These are phyloP conservation scores for Bacterosira constricta DNA, from an alignment of 108 stramenopile species.

Conservation along the genomic window DNA sequence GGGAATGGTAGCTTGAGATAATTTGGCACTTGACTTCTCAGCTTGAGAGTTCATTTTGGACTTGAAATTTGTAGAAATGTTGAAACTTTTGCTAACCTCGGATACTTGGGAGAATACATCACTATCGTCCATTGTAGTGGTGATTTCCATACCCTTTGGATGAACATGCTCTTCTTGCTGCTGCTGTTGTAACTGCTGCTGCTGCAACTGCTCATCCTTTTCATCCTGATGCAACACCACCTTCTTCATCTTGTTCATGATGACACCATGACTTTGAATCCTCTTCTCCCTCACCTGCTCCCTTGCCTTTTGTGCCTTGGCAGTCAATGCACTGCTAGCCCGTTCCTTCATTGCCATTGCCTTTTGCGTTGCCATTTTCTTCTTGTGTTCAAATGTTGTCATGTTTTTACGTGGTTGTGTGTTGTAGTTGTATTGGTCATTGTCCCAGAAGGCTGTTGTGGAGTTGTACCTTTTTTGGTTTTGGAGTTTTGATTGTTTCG, in stretches of 20 bases:
- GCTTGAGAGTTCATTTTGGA: too few species aligned
- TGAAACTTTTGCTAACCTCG: background rate
- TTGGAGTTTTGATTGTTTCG: too few species aligned
- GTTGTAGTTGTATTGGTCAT: background rate
- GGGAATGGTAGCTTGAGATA: too few species aligned
- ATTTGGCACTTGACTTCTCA: too few species aligned
- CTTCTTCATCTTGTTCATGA: background rate
- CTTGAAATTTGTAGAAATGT: background rate
- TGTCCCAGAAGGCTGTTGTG: too few species aligned
- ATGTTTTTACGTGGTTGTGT: background rate
- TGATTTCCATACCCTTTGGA: background rate
- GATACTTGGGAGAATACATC: background rate
- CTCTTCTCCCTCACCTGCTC: background rate
- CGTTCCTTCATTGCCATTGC: conserved; percentile 13
- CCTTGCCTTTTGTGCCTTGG: background rate
- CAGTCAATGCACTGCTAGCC: background rate
- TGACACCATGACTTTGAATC: background rate
- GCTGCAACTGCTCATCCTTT: background rate
- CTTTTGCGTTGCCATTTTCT: conserved; percentile 1
- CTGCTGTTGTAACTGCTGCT: background rate
- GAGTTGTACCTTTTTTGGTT: too few species aligned
- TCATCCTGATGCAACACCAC: background rate
- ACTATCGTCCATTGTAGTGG: background rate
- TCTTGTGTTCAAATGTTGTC: background rate
- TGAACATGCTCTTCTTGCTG: background rate